Conservation (phyloP, 768 basidiomycete species). For the Leccinum truebloodii region DNA sequence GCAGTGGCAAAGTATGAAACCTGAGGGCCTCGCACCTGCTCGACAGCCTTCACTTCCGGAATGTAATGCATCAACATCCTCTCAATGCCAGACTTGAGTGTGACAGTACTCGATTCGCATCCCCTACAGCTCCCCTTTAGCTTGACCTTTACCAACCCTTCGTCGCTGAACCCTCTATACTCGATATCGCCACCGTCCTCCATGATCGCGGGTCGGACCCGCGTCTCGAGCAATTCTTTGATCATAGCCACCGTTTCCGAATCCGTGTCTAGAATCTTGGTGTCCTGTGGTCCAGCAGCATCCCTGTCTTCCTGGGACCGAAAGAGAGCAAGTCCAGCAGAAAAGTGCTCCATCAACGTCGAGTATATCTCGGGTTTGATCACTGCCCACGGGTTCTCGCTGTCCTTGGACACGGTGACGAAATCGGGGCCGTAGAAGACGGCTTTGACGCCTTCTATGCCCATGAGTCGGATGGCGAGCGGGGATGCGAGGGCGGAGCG, state of each 20-base stretch:
- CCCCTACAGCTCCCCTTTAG: constrained; percentile 98
- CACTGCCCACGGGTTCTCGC: constrained; percentile 82
- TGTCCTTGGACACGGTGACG: constrained; percentile 91
- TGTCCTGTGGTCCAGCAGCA: constrained; percentile 89
- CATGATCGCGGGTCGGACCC: constrained; percentile 96
- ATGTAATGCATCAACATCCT: constrained; percentile 99
- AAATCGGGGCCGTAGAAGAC: constrained; percentile 99
- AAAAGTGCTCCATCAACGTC: constrained; percentile 96
- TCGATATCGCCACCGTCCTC: constrained; percentile 99
- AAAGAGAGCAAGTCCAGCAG: constrained; percentile 86
- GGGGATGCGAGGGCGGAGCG: constrained; percentile 87
- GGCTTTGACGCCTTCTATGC: constrained; percentile 84
- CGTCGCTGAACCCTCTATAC: constrained; percentile 87
- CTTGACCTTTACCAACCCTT: constrained; percentile 81
- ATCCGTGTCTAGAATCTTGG: constrained; percentile 89
- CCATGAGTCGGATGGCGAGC: constrained; percentile 93
- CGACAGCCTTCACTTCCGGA: constrained; percentile 90
- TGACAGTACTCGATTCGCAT: constrained; percentile 91
- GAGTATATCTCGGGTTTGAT: constrained; percentile 97
- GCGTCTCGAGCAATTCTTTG: constrained; percentile 93
- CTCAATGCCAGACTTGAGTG: constrained; percentile 95
- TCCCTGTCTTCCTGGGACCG: constrained; percentile 77
- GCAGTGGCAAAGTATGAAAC: not conserved
- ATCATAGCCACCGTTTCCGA: constrained; percentile 99
- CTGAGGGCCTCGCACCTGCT: constrained; percentile 57